Percentiles rank a stretch among this genome's conserved stretches.
phyloP scores from a whole-genome alignment of 1,284 basidiomycete species.

The Moesziomyces antarcticus region DNA sequence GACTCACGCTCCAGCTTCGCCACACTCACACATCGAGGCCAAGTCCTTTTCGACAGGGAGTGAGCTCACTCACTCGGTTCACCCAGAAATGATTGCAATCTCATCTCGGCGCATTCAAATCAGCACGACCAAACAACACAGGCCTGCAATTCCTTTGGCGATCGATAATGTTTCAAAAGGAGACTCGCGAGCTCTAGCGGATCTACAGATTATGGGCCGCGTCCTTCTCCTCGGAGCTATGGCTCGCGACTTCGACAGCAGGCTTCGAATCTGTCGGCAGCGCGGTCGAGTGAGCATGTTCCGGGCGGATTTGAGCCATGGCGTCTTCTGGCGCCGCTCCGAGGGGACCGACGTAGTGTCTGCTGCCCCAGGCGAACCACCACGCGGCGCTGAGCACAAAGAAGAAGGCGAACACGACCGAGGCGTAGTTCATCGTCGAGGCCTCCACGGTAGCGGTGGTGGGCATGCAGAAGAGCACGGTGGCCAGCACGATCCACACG shows the following conservation, averaged over 20 bases:
- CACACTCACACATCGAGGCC: constrained; percentile 76
- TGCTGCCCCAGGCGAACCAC: constrained; percentile 48
- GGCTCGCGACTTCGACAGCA: constrained; percentile 21
- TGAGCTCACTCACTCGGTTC: neutral
- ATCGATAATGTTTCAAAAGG: neutral
- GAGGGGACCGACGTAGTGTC: constrained; percentile 46
- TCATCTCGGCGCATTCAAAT: neutral
- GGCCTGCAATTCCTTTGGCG: neutral
- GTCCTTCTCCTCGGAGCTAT: constrained; percentile 24
- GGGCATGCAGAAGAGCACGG: constrained; percentile 70
- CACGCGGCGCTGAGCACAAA: constrained; percentile 41
- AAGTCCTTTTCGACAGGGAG: constrained; percentile 53
- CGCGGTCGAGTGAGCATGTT: neutral
- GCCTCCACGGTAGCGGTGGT: constrained; percentile 68
- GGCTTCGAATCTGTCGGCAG: constrained; percentile 9
- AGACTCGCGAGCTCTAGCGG: neutral
- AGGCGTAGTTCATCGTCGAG: constrained; percentile 68
- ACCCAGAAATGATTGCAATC: constrained; percentile 2
- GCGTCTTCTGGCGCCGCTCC: constrained; percentile 34
- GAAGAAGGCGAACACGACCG: constrained; percentile 55
- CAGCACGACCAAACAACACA: neutral
- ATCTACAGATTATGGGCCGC: constrained; percentile 2
- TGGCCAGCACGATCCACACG: constrained; percentile 70
- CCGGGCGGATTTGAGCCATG: constrained; percentile 2
- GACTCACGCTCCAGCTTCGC: constrained; percentile 79